These are phyloP conservation scores for Orobanche coerulescens DNA, from an alignment of 257 asterid species.

Conservation along the genomic window DNA sequence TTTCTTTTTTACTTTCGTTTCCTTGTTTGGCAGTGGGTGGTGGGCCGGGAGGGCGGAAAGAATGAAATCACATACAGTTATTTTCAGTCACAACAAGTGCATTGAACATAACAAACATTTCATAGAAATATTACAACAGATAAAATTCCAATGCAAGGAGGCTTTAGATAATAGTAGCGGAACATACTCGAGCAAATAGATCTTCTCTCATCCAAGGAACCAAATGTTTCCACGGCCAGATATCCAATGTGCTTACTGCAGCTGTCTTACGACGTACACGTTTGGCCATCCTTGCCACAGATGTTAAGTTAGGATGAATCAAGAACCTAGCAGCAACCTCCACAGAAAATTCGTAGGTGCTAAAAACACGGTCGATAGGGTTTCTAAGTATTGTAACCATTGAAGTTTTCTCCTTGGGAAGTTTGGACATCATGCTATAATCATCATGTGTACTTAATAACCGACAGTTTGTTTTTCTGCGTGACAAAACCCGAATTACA, in stretches of 20 bases:
- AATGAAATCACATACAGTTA: background rate
- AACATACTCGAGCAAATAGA: conserved; percentile 84
- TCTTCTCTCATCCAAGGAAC: conserved; percentile 99
- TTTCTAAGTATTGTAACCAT: conserved; percentile 87
- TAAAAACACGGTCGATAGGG: conserved; percentile 91
- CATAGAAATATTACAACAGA: background rate
- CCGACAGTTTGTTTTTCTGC: conserved; percentile 80
- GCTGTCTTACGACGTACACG: conserved; percentile 47
- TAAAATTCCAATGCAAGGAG: conserved; percentile 5
- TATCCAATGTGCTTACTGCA: conserved; percentile 80
- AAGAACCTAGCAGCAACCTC: conserved; percentile 96
- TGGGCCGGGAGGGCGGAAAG: background rate
- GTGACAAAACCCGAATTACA: conserved; percentile 18
- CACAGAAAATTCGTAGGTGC: conserved; percentile 90
- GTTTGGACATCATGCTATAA: conserved; percentile 79
- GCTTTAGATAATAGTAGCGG: conserved; percentile 9
- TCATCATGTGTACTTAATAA: conserved; percentile 90
- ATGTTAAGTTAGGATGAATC: conserved; percentile 86
- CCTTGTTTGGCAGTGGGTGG: too few species aligned
- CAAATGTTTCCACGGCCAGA: conserved; percentile 99
- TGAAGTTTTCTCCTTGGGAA: conserved; percentile 71
- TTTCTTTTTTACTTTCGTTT: too few species aligned
- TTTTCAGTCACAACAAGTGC: background rate
- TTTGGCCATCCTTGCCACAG: conserved; percentile 50
- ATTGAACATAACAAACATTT: background rate